Base-by-base conservation (phyloP, 2,329 filamentous ascomycete species). In the Allantophomopsis lycopodina region DNA sequence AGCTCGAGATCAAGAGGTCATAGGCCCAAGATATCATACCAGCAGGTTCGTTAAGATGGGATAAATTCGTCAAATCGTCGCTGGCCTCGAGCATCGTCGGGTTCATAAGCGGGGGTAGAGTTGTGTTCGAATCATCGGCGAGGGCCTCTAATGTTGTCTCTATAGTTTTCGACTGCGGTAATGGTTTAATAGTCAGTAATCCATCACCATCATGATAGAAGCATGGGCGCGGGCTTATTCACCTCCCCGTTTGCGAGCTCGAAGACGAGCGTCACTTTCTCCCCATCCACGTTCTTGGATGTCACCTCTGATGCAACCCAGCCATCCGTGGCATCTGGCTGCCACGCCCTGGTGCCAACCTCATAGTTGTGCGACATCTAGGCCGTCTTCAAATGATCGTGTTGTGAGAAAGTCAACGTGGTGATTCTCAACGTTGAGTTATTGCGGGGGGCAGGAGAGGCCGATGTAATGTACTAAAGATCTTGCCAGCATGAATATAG, bases 71-170 rank as follows among this genome's bases (percentile, higher is more conserved):
- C 54, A 98, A 66, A 62, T 98, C 91, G 64, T 98, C 91, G 65
- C 88, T 95, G 51, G 91, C 91, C 72, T 98, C 91, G 50, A 98
- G 82, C 77, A 96, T 93, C 39, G 89, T 76, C 49, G 91, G 91
- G 61, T 98, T 98, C 87, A 96, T 96, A 53, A 98, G 64, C 38
- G 91, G 91, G 36, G 91, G 91, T 47, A 98, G 69, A 42, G 77
- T 77, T 39, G 79, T 66, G 62, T 88, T 80, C 55, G 78, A 83
- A 58, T 80, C 79, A 55, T 79, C 77, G 60, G 83, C 75, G 48
- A 98, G 68, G 51, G 79, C 85, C 51, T 79, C 76, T 46, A 78
- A 62, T 13, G 84, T 82, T 48, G 91, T 82, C 60, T 86, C 76
- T 56, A 95, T 63, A 10, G 72, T 76, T 68, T 85, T 91, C 56